phyloP scores from a whole-genome alignment of 2,329 filamentous ascomycete genomes.

The Ophiocordyceps camponoti-saundersi region DNA sequence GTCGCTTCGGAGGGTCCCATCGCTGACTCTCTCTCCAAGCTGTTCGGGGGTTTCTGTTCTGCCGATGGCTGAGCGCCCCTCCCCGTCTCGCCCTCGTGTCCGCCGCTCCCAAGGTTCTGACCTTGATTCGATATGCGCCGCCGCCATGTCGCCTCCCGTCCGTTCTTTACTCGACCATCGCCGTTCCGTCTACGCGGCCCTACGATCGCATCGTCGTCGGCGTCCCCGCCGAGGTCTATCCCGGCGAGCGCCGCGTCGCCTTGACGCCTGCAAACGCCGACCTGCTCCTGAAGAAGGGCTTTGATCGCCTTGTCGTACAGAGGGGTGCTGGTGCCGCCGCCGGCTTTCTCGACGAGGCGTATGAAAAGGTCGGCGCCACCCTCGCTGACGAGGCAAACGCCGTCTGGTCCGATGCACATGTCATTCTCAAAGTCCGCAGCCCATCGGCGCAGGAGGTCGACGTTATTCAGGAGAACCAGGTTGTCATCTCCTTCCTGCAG shows the following conservation, averaged over 20 bases:
- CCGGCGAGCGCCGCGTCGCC: constrained; percentile 67
- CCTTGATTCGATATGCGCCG: neutral
- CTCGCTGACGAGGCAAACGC: constrained; percentile 48
- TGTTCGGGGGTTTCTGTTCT: neutral
- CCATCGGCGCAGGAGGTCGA: constrained; percentile 56
- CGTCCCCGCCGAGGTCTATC: constrained; percentile 62
- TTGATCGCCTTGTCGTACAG: constrained; percentile 60
- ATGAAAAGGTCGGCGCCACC: constrained; percentile 61
- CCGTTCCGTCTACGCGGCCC: constrained; percentile 32
- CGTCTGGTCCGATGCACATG: constrained; percentile 62
- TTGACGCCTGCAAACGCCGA: constrained; percentile 72
- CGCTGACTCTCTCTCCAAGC: neutral
- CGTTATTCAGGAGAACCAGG: constrained; percentile 49
- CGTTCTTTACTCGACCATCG: constrained; percentile 20
- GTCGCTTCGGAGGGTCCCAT: neutral
- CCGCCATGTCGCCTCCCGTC: neutral
- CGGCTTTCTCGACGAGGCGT: constrained; percentile 62
- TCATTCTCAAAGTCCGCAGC: constrained; percentile 69
- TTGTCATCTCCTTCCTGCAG: constrained; percentile 70
- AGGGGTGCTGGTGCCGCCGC: constrained; percentile 63
- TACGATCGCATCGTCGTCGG: constrained; percentile 62
- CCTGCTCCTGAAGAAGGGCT: constrained; percentile 73
- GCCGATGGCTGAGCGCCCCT: neutral
- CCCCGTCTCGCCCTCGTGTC: constrained; percentile 10
- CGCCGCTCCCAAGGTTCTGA: constrained; percentile 7